Percentiles rank a stretch among this genome's conserved stretches.
phyloP scores from a whole-genome alignment of 441 rosid genomes.

The Gossypium davidsonii region DNA sequence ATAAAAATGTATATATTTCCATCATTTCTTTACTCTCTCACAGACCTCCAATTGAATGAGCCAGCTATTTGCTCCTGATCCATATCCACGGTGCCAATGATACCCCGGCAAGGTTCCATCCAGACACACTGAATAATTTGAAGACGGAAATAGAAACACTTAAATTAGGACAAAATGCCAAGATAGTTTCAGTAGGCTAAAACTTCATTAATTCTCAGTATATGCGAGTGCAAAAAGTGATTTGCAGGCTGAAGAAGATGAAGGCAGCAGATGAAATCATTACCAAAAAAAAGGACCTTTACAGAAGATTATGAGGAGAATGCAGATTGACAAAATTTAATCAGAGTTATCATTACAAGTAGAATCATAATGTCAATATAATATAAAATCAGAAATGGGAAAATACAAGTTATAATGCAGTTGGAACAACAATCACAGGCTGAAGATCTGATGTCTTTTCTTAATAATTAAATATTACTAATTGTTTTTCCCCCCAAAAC shows the following conservation, averaged over 20 bases:
- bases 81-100: conserved; percentile 77
- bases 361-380: not conserved
- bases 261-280: not conserved
- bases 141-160: not conserved
- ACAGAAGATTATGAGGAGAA: not conserved
- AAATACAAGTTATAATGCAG: too few relatives aligned
- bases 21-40: not conserved
- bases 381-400: not conserved
- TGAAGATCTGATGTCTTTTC: not conserved
- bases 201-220: not conserved
- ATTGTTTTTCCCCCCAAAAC: not conserved
- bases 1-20: not conserved
- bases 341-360: not conserved
- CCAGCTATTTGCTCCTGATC: conserved; percentile 86
- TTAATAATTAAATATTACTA: not conserved
- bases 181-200: conserved; percentile 7
- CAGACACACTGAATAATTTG: conserved; percentile 63
- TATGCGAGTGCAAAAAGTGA: not conserved
- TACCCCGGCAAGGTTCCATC: conserved; percentile 98
- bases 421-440: not conserved
- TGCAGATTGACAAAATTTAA: conserved; percentile 10
- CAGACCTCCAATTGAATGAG: conserved; percentile 89
- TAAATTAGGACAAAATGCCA: conserved; percentile 11
- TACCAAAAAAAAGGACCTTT: not conserved
- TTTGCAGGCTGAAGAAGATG: not conserved